Evolutionary conservation across 106 monocot genomes (phyloP), one percentile per base, ranked within the genome.

Genomic region (Xerophyta viscosa): DNA sequence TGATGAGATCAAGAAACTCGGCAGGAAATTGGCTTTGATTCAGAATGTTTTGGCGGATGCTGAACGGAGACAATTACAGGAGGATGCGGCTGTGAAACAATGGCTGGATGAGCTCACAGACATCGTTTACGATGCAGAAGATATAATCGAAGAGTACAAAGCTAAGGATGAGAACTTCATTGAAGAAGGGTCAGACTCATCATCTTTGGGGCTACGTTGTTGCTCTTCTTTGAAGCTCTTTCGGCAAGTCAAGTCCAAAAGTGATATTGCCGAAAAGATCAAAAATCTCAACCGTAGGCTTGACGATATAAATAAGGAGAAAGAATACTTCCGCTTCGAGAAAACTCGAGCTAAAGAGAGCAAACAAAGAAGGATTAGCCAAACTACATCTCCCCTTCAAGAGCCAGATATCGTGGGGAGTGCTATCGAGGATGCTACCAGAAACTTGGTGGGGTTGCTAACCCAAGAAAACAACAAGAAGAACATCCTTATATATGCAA

Each of bases 91-190:
- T n/a, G n/a, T n/a, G n/a, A n/a, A n/a, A n/a, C n/a, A n/a, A n/a
- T 74, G 61, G 61, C 55, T 67, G 15, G 31, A 37, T 13, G 49
- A 56, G 21, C 41, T 74, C 42, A 53, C 21, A 50, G 56, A 50
- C 10, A 31, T 57, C 27, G 29, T 67, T 22, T 74, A 66, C 29
- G 74, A 74, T 10, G 66, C 60, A 0, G 67, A 74, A 13, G 49
- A 62, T 6, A 37, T 67, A 39, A 62, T 67, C 2, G 67, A 74
- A 20, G 56, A 56, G 5, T 67, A 61, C 39, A 27, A 3, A 22
- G 44, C 44, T 27, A 22, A 45, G 22, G 52, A 29, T 17, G 53
- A 66, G 22, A 51, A 29, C 1, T 51, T 8, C 41, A 41, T 10
- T 31, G 64, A 52, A 31, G 13, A 7, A 39, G 2, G 13, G 39